Evolutionary conservation across 768 basidiomycete species (phyloP).

Genomic region (Suillus ampliporus): DNA sequence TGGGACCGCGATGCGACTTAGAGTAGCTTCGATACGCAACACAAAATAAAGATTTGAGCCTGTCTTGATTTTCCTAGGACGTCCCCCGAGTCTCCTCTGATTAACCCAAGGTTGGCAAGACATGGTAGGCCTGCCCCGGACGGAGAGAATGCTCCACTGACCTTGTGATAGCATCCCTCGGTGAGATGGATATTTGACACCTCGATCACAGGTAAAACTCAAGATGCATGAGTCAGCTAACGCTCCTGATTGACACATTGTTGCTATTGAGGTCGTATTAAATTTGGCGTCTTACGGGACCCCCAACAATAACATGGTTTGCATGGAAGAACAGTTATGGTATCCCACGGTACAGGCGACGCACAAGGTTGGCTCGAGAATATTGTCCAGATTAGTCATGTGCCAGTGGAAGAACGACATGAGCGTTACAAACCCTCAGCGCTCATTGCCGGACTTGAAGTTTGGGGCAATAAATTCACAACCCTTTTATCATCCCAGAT

Average conservation of each 20-base stretch:
- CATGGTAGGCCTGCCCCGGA: too few species aligned
- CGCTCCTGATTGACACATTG: not conserved
- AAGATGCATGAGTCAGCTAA: too few species aligned
- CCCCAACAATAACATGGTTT: not conserved
- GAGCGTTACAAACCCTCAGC: not conserved
- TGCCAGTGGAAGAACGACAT: too few species aligned
- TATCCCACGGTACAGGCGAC: not conserved
- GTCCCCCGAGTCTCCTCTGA: too few species aligned
- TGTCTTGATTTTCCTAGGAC: too few species aligned
- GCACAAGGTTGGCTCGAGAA: too few species aligned
- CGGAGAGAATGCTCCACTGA: too few species aligned
- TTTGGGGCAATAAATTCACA: slow-evolving; percentile 37
- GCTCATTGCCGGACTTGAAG: slow-evolving; percentile 5
- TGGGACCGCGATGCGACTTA: not conserved
- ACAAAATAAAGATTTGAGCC: not conserved
- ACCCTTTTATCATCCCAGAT: slow-evolving; percentile 65
- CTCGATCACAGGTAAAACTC: too few species aligned
- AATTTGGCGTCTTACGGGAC: not conserved
- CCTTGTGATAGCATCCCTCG: too few species aligned
- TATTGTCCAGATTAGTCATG: not conserved
- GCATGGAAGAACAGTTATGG: not conserved
- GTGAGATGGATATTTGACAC: too few species aligned
- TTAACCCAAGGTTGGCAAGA: too few species aligned
- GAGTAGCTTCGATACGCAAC: not conserved
- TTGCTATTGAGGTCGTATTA: not conserved